Evolutionary conservation across 768 basidiomycete genomes (phyloP), one percentile per base, ranked within the genome.

Genomic region (Postia placenta): DNA sequence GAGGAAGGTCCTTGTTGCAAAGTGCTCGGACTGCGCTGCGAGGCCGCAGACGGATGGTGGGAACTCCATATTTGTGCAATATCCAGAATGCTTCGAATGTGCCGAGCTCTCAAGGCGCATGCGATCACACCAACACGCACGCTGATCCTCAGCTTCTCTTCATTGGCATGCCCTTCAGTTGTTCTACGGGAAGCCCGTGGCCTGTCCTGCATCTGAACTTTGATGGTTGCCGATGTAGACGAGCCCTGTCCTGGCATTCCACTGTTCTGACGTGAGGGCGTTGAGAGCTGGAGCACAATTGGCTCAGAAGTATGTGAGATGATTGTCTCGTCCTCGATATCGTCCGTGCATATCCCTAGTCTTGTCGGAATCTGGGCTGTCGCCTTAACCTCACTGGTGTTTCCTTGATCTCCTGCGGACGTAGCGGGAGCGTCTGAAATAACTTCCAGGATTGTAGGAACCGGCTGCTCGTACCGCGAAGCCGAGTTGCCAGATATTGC

Each of bases 251-350:
- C 26, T 4, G 39, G 35, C 1, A 42, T 4, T 1, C 19, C 24
- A 1, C 30, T 15, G 37, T 30, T 49, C 50, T 27, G 56, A 51
- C 44, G 55, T 30, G 47, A 52, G 38, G 79, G 76, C 0, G 79
- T 83, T 27, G 64, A 67, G 17, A 91, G 62, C 38, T 71, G 69
- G 40, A 89, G 52, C 2, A 75, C 61, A 42, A 91, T 71, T 17
- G 88, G 80, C 25, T 83, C 77, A 12, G 73, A 61, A 15, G 83
- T 81, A 45, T 89, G 74, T 5, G 82, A 84, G 12, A 88, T 48
- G 7, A 92, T 54, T 6, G 66, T 64, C 42, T 81, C 75, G 26
- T 75, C 76, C 25, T 58, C 58, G 2, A 60, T 48, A 11, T 64
- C 62, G 1, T 35, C 51, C 17, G 50, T 22, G 12, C 36, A 15